phyloP scores from a whole-genome alignment of 345 rosid species.

The Reutealis trisperma region DNA sequence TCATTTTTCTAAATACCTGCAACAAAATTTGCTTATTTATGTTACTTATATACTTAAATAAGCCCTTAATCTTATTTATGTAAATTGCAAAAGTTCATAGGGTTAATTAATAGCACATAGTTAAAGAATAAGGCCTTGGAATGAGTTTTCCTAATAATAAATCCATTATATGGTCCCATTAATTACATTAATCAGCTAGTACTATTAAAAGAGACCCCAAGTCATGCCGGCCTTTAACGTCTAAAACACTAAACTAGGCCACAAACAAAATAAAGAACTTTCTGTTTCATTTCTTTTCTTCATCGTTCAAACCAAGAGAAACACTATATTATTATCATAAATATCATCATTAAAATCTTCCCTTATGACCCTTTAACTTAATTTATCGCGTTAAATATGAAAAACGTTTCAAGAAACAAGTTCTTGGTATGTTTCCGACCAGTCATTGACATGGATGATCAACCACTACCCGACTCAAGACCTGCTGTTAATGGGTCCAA shows the following conservation, averaged over 20 bases:
- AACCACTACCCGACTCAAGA: constrained; percentile 25
- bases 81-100: too few species aligned
- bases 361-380: not conserved
- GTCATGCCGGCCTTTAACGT: not conserved
- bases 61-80: too few species aligned
- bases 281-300: not conserved
- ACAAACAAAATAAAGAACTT: too few species aligned
- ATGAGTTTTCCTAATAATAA: too few species aligned
- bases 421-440: constrained; percentile 49
- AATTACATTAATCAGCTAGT: not conserved
- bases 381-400: not conserved
- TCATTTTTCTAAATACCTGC: too few species aligned
- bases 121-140: too few species aligned
- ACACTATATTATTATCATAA: too few species aligned
- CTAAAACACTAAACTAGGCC: not conserved
- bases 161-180: too few species aligned
- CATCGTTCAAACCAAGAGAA: not conserved
- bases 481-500: not conserved
- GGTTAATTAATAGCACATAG: too few species aligned
- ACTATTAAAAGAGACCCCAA: not conserved
- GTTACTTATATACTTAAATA: too few species aligned
- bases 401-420: constrained; percentile 43
- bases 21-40: too few species aligned
- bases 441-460: constrained; percentile 34
- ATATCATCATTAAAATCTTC: not conserved